Evolutionary conservation across 129 eudicot genomes (phyloP), one percentile per base, ranked within the genome.

Genomic region (Gnaphalium uliginosum): DNA sequence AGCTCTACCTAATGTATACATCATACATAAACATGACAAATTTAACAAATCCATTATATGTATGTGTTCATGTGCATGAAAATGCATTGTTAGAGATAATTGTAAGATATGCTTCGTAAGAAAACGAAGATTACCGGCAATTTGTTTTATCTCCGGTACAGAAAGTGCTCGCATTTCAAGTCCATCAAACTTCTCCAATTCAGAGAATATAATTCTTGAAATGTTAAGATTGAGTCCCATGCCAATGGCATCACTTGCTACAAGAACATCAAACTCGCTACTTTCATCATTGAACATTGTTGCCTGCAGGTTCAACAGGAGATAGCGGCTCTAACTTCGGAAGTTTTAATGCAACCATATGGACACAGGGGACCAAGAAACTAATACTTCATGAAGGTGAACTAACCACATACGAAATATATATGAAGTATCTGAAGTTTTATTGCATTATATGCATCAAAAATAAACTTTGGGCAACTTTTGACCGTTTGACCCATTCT

Each of bases 151-250:
- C 89, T 94, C 98, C 0, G 98, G 79, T 59, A 94, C 89, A 67
- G 97, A 54, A 48, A 94, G 96, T 11, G 88, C 82, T 29, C 97
- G 89, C 82, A 69, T 76, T 79, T 85, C 89, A 17, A 80, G 11
- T 57, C 98, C 98, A 83, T 94, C 98, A 81, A 90, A 94, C 75
- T 94, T 94, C 74, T 76, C 72, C 82, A 94, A 66, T 21, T 88
- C 87, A 6, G 98, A 90, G 81, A 94, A 94, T 58, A 94, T 87
- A 48, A 94, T 87, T 84, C 98, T 88, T 59, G 96, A 90, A 72
- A 94, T 94, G 67, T 94, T 94, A 17, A 94, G 91, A 81, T 94
- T 94, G 74, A 94, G 97, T 67, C 98, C 98, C 98, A 94, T 94
- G 72, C 98, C 98, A 81, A 94, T 85, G 76, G 98, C 98, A 84